Evolutionary conservation across 805 yeast species (phyloP).

Genomic region (Nakazawaea molendinolei): DNA sequence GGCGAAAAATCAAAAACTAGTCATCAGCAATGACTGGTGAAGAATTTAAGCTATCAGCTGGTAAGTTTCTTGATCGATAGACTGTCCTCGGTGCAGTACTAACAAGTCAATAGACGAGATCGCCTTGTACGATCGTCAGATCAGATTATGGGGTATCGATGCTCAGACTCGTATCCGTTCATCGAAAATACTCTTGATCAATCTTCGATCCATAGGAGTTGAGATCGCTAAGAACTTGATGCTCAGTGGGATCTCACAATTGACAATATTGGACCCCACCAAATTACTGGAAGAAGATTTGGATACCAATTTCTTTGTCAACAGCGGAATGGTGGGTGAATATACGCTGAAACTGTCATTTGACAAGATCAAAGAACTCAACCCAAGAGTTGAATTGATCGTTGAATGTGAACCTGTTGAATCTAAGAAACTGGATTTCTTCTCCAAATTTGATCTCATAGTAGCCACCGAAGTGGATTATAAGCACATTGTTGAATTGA

Average conservation of each 20-base stretch:
- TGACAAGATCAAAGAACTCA: constrained; percentile 60
- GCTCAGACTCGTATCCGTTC: constrained; percentile 76
- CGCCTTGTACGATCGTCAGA: constrained; percentile 90
- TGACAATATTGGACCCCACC: constrained; percentile 62
- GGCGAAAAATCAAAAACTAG: not conserved
- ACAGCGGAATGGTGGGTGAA: constrained; percentile 47
- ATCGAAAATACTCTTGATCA: constrained; percentile 63
- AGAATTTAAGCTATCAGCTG: constrained; percentile 7
- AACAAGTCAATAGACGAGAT: constrained; percentile 55
- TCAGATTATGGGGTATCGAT: constrained; percentile 91
- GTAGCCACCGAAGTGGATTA: constrained; percentile 63
- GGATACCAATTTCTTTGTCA: constrained; percentile 69
- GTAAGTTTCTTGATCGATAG: constrained; percentile 2
- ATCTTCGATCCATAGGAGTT: constrained; percentile 70
- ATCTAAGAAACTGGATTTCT: constrained; percentile 27
- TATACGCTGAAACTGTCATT: constrained; percentile 48
- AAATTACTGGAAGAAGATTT: constrained; percentile 54
- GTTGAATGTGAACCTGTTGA: constrained; percentile 25
- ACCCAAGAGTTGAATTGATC: constrained; percentile 64
- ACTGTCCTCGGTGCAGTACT: too few species aligned
- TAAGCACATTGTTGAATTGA: constrained; percentile 38
- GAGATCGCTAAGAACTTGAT: constrained; percentile 82
- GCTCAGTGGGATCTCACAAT: constrained; percentile 78
- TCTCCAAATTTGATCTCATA: constrained; percentile 56
- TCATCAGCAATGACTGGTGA: constrained; percentile 1